Evolutionary conservation across 768 basidiomycete species (phyloP).

Genomic region (Tulasnella sp.): DNA sequence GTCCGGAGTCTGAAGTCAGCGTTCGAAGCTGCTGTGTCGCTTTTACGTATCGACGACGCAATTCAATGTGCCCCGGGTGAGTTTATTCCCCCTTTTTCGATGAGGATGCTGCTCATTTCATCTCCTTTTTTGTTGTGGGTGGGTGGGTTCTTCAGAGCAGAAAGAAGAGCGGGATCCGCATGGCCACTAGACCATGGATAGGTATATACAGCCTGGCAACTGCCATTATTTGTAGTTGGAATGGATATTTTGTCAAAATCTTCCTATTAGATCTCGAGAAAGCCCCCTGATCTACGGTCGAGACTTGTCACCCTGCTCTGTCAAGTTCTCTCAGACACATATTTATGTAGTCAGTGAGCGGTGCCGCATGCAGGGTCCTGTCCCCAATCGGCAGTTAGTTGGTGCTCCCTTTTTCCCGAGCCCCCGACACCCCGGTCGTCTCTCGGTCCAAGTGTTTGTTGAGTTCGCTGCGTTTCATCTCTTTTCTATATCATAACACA

Average conservation of each 20-base stretch:
- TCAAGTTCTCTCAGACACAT: no score
- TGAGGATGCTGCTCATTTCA: background rate
- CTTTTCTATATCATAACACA: no score
- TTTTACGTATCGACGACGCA: conserved; percentile 94
- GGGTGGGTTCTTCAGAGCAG: conserved; percentile 21
- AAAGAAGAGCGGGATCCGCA: conserved; percentile 30
- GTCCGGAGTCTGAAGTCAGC: conserved; percentile 96
- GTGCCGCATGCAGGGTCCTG: no score
- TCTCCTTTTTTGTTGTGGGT: no score
- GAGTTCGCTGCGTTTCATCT: no score
- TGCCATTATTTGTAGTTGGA: background rate
- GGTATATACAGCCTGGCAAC: background rate
- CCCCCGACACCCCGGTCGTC: no score
- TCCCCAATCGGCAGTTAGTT: no score
- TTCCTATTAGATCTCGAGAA: background rate
- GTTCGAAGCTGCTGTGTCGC: conserved; percentile 89
- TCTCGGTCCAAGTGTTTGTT: no score
- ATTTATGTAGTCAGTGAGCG: no score
- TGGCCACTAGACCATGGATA: conserved; percentile 28
- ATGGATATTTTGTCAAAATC: background rate
- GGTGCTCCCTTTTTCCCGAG: no score
- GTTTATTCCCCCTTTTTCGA: conserved; percentile 27
- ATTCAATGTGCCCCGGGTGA: conserved; percentile 82
- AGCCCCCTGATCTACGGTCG: no score
- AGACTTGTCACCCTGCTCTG: no score